Base-by-base conservation (phyloP, 139 green algal genomes). In the Mychonastes homosphaera region DNA sequence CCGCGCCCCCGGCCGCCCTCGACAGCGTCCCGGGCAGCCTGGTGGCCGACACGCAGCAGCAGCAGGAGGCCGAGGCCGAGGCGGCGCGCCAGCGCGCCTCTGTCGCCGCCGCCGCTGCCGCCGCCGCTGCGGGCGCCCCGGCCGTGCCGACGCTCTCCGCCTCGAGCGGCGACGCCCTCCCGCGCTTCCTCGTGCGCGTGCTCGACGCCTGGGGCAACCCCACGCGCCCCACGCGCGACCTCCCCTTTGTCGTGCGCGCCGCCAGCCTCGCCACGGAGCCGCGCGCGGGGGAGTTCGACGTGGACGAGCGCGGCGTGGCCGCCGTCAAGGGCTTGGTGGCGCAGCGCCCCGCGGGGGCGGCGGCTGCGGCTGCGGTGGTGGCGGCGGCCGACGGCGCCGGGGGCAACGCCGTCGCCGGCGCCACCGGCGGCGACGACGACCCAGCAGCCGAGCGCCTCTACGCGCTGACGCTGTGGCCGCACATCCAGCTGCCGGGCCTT, bases 181-280 rank as follows among this genome's bases (percentile, higher is more conserved):
- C 69, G 9, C 21, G 56, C 9, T 73, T 74, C 58, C 59, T 71
- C 27, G 68, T 82, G 23, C 56, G 59, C 16, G 58, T 64, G 1
- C 28, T 78, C 32, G 81, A 88, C 54, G 52, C 56, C 1, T 88
- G 79, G 77, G 74, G 74, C 49, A 84, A 84, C 58, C 15, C 56
- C 30, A 81, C 79, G 5, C 53, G 40, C 13, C 65, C 73, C 27
- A 53, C 40, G 1, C 9, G 62, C 1, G 62, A 74, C 40, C 51
- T 87, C 55, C 40, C 33, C 8, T 72, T 63, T 49, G 28, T 27
- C 1, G 26, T 87, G 24, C 10, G 44, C n/a, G 30, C 77, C 7
- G 41, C 60, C 4, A 73, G 70, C 48, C 32, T 47, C 0, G 55
- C 50, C 16, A 38, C 75, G 19, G 52, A 67, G 0, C 63, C 71